Percentiles rank a stretch among this genome's conserved stretches.
These are phyloP conservation scores for Bathelium albidoporum DNA, from an alignment of 495 filamentous ascomycete genomes.

Conservation along the genomic window DNA sequence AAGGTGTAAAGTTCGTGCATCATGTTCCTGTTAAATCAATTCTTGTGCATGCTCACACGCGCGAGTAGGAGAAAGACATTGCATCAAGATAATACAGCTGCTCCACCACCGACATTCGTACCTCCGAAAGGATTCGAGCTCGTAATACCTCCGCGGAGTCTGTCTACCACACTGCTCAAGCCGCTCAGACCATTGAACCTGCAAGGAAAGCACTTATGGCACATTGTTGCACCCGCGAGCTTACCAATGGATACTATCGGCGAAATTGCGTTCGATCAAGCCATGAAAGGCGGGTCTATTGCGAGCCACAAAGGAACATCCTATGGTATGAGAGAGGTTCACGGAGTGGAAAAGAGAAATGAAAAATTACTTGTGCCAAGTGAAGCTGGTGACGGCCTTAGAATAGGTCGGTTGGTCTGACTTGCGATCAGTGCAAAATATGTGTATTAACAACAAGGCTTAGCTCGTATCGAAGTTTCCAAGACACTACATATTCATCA, in stretches of 20 bases:
- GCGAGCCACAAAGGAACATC: conserved; percentile 31
- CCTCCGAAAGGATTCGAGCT: conserved; percentile 34
- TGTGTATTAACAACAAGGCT: conserved; percentile 5
- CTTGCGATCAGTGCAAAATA: background rate
- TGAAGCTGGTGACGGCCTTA: background rate
- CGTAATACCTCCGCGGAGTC: conserved; percentile 8
- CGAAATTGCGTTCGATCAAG: conserved; percentile 30
- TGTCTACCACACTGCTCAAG: conserved; percentile 5
- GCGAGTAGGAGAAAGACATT: background rate
- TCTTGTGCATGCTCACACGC: background rate
- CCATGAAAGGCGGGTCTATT: conserved; percentile 26
- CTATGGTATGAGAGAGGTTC: conserved; percentile 38
- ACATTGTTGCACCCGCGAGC: conserved; percentile 42
- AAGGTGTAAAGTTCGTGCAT: background rate
- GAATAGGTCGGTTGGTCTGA: background rate
- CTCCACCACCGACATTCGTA: conserved; percentile 50
- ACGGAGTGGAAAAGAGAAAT: conserved; percentile 25
- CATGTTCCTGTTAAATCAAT: background rate
- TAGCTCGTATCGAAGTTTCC: background rate
- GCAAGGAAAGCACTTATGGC: conserved; percentile 44
- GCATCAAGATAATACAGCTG: background rate
- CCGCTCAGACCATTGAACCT: conserved; percentile 17
- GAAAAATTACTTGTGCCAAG: background rate
- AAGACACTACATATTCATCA: conserved; percentile 24
- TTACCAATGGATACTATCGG: conserved; percentile 36